Evolutionary conservation across 73 alveolate species (phyloP).

Genomic region (Stentor coeruleus): DNA sequence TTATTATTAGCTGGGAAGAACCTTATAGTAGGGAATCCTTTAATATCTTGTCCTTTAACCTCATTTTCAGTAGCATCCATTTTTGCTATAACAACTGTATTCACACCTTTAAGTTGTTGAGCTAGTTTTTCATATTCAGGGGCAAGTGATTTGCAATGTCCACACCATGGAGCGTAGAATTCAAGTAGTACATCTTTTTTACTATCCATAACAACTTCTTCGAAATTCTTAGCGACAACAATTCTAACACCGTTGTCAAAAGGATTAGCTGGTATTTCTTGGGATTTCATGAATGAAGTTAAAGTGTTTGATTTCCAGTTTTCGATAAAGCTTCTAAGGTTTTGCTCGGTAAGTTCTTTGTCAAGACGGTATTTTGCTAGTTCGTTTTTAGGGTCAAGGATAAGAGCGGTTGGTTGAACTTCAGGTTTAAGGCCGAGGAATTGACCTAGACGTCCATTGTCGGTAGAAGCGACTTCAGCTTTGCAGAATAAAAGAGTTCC

Average conservation of each 20-base stretch:
- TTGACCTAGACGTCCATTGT: constrained; percentile 84
- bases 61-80: constrained; percentile 92
- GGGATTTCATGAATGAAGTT: constrained; percentile 75
- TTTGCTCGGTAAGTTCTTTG: constrained; percentile 29
- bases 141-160: constrained; percentile 95
- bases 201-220: constrained; percentile 74
- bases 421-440: constrained; percentile 67
- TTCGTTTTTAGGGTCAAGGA: constrained; percentile 66
- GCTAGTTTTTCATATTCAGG: constrained; percentile 93
- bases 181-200: constrained; percentile 90
- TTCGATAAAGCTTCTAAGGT: constrained; percentile 51
- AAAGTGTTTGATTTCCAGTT: constrained; percentile 66
- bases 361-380: constrained; percentile 61
- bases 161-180: constrained; percentile 98
- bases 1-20: constrained; percentile 37
- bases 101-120: constrained; percentile 62
- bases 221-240: constrained; percentile 88
- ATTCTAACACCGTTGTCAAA: constrained; percentile 78
- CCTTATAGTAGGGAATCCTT: constrained; percentile 92
- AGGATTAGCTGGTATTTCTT: constrained; percentile 79
- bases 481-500: constrained; percentile 58
- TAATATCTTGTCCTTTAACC: constrained; percentile 62
- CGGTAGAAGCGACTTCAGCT: constrained; percentile 47
- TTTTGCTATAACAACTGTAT: constrained; percentile 76
- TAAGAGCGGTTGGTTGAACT: constrained; percentile 56